A percentile compares a stretch with the other conserved stretches of the same genome.
Conservation (phyloP, 495 filamentous ascomycete genomes). For the Penicillium goetzii region DNA sequence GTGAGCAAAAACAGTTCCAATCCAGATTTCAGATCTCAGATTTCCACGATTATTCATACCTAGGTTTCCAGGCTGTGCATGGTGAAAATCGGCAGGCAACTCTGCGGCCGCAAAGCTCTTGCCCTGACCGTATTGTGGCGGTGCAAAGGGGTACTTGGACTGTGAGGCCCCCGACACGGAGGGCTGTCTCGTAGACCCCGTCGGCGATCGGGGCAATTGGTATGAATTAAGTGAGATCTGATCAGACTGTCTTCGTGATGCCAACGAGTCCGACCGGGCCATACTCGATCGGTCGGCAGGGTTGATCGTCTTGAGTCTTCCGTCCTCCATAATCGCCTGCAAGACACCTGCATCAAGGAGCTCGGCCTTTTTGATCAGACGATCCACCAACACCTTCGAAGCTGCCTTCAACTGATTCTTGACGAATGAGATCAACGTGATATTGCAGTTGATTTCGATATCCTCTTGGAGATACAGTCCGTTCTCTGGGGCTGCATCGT, state of each 20-base stretch:
- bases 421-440: slow-evolving; percentile 71
- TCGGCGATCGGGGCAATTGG: slow-evolving; percentile 7
- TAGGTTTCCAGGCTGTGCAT: slow-evolving; percentile 7
- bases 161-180: background rate
- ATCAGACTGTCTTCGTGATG: slow-evolving; percentile 11
- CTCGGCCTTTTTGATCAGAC: slow-evolving; percentile 63
- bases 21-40: background rate
- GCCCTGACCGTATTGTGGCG: slow-evolving; percentile 1
- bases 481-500: slow-evolving; percentile 48
- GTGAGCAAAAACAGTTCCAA: too few species aligned
- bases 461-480: slow-evolving; percentile 79
- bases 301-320: slow-evolving; percentile 35
- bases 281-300: slow-evolving; percentile 28
- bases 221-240: slow-evolving; percentile 8
- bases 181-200: background rate
- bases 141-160: background rate
- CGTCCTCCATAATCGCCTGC: slow-evolving; percentile 34
- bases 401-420: slow-evolving; percentile 75
- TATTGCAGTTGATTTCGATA: slow-evolving; percentile 75
- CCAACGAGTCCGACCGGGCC: slow-evolving; percentile 1
- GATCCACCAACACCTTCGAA: slow-evolving; percentile 65
- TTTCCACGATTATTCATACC: slow-evolving; percentile 1
- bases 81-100: slow-evolving; percentile 18
- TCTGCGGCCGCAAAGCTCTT: slow-evolving; percentile 13
- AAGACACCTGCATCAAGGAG: slow-evolving; percentile 35